Evolutionary conservation across 805 yeast genomes (phyloP).

Genomic region (Barnettozyma sp.): DNA sequence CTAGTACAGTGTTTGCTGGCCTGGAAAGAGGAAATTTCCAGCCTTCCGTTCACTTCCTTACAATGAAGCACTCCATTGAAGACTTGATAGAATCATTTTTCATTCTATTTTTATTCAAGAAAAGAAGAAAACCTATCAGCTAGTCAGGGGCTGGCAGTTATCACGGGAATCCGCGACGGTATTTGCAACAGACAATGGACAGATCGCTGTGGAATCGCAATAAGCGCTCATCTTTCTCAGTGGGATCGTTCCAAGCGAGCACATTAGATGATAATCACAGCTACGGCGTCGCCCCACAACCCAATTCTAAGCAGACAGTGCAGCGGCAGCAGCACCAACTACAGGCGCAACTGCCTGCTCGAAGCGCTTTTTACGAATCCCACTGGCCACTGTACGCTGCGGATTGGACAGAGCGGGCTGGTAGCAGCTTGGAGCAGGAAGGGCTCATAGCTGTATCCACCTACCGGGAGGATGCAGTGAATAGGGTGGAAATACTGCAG

Average conservation of each 20-base stretch:
- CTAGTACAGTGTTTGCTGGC: no score
- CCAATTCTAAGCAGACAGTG: conserved; percentile 12
- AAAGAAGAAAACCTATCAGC: no score
- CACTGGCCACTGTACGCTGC: conserved; percentile 44
- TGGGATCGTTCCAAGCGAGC: conserved; percentile 1
- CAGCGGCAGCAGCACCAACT: conserved; percentile 4
- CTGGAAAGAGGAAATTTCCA: no score
- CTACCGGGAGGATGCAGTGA: conserved; percentile 69
- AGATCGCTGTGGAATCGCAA: conserved; percentile 4
- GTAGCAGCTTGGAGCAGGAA: conserved; percentile 31
- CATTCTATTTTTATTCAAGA: no score
- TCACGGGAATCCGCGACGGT: no score
- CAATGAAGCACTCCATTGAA: no score
- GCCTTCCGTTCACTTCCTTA: no score
- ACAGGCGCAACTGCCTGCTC: conserved; percentile 22
- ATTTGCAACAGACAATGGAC: conserved; percentile 1
- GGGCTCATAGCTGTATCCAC: conserved; percentile 58
- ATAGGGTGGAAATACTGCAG: conserved; percentile 50
- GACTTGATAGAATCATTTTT: no score
- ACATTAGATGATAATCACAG: neutral
- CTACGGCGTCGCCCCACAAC: neutral
- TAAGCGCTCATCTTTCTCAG: conserved; percentile 3
- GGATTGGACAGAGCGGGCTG: conserved; percentile 42
- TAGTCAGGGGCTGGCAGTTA: no score
- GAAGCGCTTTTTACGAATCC: conserved; percentile 40